Evolutionary conservation across 495 filamentous ascomycete genomes (phyloP).

Genomic region (Massariosphaeria phaeospora): DNA sequence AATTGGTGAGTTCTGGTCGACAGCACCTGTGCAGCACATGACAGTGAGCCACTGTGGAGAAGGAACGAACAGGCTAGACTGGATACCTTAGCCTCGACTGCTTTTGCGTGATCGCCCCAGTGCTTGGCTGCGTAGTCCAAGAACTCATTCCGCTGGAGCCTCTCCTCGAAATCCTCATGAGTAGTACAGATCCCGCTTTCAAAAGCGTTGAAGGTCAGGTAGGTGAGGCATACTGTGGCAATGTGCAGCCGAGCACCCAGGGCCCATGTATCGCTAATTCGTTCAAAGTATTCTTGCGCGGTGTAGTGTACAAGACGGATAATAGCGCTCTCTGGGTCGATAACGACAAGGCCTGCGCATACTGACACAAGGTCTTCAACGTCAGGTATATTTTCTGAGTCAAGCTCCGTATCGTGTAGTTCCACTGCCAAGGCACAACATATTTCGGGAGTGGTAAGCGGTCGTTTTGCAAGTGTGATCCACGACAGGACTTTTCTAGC

Average conservation of each 20-base stretch:
- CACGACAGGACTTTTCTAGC: conserved; percentile 6
- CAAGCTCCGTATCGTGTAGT: conserved; percentile 3
- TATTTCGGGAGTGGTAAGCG: conserved; percentile 9
- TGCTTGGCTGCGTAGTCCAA: conserved; percentile 44
- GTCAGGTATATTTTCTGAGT: conserved; percentile 8
- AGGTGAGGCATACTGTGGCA: conserved; percentile 42
- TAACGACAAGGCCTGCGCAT: conserved; percentile 51
- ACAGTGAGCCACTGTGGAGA: background rate
- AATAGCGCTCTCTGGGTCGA: conserved; percentile 46
- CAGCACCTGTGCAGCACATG: conserved; percentile 11
- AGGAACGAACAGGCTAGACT: background rate
- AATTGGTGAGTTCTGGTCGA: background rate
- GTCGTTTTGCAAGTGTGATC: conserved; percentile 10
- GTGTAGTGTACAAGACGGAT: conserved; percentile 55
- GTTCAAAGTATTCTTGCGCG: conserved; percentile 49
- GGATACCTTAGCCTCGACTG: conserved; percentile 25
- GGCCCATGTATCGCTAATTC: conserved; percentile 38
- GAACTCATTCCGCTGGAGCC: conserved; percentile 37
- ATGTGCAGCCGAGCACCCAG: conserved; percentile 41
- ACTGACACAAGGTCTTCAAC: conserved; percentile 44
- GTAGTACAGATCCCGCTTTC: conserved; percentile 32
- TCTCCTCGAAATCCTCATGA: conserved; percentile 33
- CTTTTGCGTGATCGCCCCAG: conserved; percentile 46
- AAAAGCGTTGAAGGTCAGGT: conserved; percentile 44
- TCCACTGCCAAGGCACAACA: conserved; percentile 10